Evolutionary conservation across 768 basidiomycete genomes (phyloP).

Genomic region (Guyanaporus albipodus): DNA sequence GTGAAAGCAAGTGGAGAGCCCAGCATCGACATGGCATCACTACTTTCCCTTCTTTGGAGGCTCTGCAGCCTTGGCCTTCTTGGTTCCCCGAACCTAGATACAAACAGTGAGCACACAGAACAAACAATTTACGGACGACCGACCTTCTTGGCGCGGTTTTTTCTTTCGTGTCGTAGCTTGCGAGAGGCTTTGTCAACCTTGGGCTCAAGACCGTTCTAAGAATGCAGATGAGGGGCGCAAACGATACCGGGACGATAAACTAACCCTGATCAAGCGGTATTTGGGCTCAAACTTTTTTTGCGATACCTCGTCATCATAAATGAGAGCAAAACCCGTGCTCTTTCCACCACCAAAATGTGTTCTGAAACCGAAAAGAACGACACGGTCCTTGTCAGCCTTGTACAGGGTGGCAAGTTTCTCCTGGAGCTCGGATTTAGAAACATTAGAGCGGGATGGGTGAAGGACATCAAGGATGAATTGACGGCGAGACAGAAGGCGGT

Average conservation of each 20-base stretch:
- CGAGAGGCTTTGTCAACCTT: slow-evolving; percentile 92
- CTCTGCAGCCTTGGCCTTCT: slow-evolving; percentile 91
- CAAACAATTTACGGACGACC: slow-evolving; percentile 11
- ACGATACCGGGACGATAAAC: slow-evolving; percentile 33
- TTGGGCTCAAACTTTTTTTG: slow-evolving; percentile 98
- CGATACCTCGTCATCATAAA: slow-evolving; percentile 93
- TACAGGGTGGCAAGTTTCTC: slow-evolving; percentile 91
- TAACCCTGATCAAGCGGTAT: slow-evolving; percentile 88
- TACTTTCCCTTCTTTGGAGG: slow-evolving; percentile 92
- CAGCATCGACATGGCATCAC: slow-evolving; percentile 29
- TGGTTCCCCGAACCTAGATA: slow-evolving; percentile 84
- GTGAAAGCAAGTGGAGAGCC: slow-evolving; percentile 12
- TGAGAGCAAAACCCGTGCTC: slow-evolving; percentile 94
- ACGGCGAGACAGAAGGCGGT: slow-evolving; percentile 92
- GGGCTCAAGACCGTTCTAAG: slow-evolving; percentile 58
- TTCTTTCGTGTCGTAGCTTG: slow-evolving; percentile 98
- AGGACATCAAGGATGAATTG: slow-evolving; percentile 95
- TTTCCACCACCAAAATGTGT: slow-evolving; percentile 98
- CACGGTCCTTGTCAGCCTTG: slow-evolving; percentile 87
- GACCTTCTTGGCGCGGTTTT: slow-evolving; percentile 99
- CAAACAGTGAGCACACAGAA: slow-evolving; percentile 12
- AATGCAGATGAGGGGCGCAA: slow-evolving; percentile 2
- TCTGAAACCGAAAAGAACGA: slow-evolving; percentile 91
- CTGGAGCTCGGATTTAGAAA: slow-evolving; percentile 85
- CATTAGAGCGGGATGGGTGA: slow-evolving; percentile 93